Percentiles rank a stretch among this genome's conserved stretches.
Conservation (phyloP, 345 rosid genomes). For the Populus davidiana region DNA sequence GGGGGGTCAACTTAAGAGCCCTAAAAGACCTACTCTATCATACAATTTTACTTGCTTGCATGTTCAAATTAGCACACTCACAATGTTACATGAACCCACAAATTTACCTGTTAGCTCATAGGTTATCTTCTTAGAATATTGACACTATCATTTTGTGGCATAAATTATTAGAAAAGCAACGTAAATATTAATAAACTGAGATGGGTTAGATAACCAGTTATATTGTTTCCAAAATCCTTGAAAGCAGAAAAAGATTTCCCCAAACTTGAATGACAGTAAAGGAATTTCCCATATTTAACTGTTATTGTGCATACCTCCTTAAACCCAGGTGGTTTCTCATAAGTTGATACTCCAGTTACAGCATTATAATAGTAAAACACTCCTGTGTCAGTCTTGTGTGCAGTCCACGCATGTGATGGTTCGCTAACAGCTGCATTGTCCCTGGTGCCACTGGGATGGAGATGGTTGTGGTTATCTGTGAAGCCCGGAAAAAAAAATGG, state of each 20-base stretch:
- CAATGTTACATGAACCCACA: no score
- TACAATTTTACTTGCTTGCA: no score
- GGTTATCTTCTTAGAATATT: not conserved
- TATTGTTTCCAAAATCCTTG: not conserved
- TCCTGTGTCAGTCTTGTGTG: conserved; percentile 83
- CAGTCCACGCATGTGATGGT: conserved; percentile 78
- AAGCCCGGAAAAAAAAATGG: conserved; percentile 23
- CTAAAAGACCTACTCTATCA: no score
- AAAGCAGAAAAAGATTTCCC: not conserved
- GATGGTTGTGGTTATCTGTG: conserved; percentile 57
- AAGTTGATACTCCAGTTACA: conserved; percentile 81
- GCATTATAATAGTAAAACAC: conserved; percentile 83
- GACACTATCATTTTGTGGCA: no score
- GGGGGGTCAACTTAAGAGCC: no score
- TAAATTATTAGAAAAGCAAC: not conserved
- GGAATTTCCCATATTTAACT: not conserved
- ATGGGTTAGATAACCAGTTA: not conserved
- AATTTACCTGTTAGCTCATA: not conserved
- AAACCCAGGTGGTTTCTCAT: conserved; percentile 80
- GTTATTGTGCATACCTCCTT: conserved; percentile 54
- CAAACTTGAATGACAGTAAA: not conserved
- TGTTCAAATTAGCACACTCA: not conserved
- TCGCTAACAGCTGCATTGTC: conserved; percentile 36
- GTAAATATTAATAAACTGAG: not conserved
- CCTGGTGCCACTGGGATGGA: conserved; percentile 36